phyloP scores from a whole-genome alignment of 805 yeast genomes.

The Schwanniomyces occidentalis region DNA sequence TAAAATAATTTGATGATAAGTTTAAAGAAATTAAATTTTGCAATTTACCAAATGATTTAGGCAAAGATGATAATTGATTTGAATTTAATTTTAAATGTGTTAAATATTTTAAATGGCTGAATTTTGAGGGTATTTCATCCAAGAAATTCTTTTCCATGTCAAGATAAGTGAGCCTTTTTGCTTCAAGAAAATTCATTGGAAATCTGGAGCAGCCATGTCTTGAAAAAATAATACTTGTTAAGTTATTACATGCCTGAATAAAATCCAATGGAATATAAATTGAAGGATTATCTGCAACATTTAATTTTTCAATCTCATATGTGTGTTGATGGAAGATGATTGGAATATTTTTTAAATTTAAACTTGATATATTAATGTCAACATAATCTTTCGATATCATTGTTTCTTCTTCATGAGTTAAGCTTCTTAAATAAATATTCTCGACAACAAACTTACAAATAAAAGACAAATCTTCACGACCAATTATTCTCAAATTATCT shows the following conservation, averaged over 20 bases:
- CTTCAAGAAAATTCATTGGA: slow-evolving; percentile 72
- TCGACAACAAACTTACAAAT: slow-evolving; percentile 78
- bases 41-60: slow-evolving; percentile 58
- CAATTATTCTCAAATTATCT: slow-evolving; percentile 77
- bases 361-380: slow-evolving; percentile 69
- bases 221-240: slow-evolving; percentile 66
- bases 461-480: slow-evolving; percentile 80
- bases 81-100: slow-evolving; percentile 68
- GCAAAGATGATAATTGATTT: slow-evolving; percentile 66
- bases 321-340: slow-evolving; percentile 78
- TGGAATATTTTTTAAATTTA: slow-evolving; percentile 82
- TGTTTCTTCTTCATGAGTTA: slow-evolving; percentile 71
- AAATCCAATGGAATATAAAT: slow-evolving; percentile 82
- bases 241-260: slow-evolving; percentile 75
- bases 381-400: slow-evolving; percentile 63
- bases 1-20: slow-evolving; percentile 74
- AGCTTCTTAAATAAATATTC: slow-evolving; percentile 57
- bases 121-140: slow-evolving; percentile 56
- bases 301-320: slow-evolving; percentile 74
- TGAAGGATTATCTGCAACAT: slow-evolving; percentile 85
- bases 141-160: slow-evolving; percentile 81
- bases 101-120: slow-evolving; percentile 54
- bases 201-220: slow-evolving; percentile 71
- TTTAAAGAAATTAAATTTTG: slow-evolving; percentile 60
- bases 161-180: slow-evolving; percentile 62